phyloP scores from a whole-genome alignment of 2,329 filamentous ascomycete genomes.

The Aureobasidium uvarum region DNA sequence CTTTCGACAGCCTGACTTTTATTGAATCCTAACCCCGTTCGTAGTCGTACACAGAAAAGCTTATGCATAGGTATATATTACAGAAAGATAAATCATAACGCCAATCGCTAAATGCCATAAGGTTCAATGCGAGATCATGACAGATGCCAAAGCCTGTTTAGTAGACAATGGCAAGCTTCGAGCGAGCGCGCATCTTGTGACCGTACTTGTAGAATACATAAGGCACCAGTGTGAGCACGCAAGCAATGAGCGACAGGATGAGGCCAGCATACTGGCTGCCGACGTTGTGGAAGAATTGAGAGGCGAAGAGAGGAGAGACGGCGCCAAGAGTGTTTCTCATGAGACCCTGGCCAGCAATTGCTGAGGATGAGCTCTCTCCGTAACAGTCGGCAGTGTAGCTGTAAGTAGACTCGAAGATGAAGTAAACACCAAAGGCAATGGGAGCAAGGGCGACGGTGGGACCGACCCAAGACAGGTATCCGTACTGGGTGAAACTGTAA shows the following conservation, averaged over 20 bases:
- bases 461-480: slow-evolving; percentile 50
- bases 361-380: slow-evolving; percentile 46
- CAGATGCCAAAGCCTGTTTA: not conserved
- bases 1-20: not conserved
- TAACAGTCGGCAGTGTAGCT: slow-evolving; percentile 56
- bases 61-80: slow-evolving; percentile 7
- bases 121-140: slow-evolving; percentile 2
- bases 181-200: slow-evolving; percentile 41
- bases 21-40: not conserved
- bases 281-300: slow-evolving; percentile 54
- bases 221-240: slow-evolving; percentile 44
- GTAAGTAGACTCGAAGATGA: slow-evolving; percentile 50
- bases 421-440: slow-evolving; percentile 56
- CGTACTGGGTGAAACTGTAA: slow-evolving; percentile 56
- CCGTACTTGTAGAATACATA: slow-evolving; percentile 49
- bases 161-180: slow-evolving; percentile 39
- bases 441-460: slow-evolving; percentile 51
- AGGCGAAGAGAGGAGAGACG: slow-evolving; percentile 53
- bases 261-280: slow-evolving; percentile 55
- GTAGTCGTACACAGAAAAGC: not conserved
- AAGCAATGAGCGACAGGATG: slow-evolving; percentile 50
- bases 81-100: not conserved
- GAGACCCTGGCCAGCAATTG: slow-evolving; percentile 53
- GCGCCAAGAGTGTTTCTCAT: slow-evolving; percentile 56
- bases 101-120: slow-evolving; percentile 21